These are phyloP conservation scores for Globisporangium paddicum DNA, from an alignment of 352 stramenopile genomes.

Conservation along the genomic window DNA sequence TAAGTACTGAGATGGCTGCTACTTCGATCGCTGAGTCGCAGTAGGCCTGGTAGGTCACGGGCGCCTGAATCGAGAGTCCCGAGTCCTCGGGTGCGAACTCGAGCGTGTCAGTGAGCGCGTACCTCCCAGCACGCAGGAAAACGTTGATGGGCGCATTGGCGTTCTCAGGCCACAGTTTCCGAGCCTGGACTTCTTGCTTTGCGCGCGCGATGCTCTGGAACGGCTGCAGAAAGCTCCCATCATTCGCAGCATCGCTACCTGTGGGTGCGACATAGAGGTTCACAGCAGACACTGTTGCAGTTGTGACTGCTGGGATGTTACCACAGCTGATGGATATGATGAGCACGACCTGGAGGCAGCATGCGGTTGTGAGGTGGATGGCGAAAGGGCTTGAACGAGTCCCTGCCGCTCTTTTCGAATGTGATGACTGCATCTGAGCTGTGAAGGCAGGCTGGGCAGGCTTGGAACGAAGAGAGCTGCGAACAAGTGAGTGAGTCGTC, in stretches of 20 bases:
- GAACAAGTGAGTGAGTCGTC: neutral
- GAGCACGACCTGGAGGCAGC: neutral
- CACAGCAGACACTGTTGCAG: neutral
- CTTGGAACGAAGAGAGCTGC: neutral
- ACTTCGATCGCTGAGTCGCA: slow-evolving; percentile 38
- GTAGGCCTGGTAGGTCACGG: slow-evolving; percentile 68
- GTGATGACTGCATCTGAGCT: neutral
- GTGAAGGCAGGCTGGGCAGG: neutral
- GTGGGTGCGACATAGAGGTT: slow-evolving; percentile 46
- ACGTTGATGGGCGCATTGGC: slow-evolving; percentile 42
- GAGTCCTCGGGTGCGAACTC: slow-evolving; percentile 47
- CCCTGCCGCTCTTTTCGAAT: too few relatives aligned
- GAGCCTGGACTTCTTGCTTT: slow-evolving; percentile 31
- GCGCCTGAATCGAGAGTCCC: slow-evolving; percentile 17
- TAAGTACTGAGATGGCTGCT: slow-evolving; percentile 24
- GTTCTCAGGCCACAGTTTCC: slow-evolving; percentile 21
- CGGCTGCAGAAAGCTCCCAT: slow-evolving; percentile 40
- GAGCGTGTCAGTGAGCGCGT: slow-evolving; percentile 46
- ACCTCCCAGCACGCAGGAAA: slow-evolving; percentile 46
- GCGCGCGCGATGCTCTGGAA: slow-evolving; percentile 50
- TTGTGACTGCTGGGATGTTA: neutral
- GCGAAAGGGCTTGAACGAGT: neutral
- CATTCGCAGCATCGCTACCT: slow-evolving; percentile 30
- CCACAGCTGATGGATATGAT: neutral
- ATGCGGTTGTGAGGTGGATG: neutral